Evolutionary conservation across 331 rosid genomes (phyloP).

Genomic region (Quercus phellos): DNA sequence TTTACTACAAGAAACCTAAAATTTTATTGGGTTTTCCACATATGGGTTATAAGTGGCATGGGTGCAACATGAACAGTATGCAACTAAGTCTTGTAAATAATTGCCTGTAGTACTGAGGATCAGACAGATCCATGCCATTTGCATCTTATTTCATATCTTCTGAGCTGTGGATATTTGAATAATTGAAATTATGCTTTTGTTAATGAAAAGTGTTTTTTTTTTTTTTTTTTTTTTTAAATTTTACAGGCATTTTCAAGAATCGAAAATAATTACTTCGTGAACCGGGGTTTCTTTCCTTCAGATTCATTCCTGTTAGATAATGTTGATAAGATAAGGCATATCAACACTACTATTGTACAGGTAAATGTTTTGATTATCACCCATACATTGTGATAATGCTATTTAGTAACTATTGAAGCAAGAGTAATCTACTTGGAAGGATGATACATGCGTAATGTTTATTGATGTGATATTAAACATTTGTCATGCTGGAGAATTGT

Average conservation of each 20-base stretch:
- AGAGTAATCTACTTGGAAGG: neutral
- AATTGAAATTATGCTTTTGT: neutral
- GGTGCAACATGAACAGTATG: neutral
- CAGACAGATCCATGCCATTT: neutral
- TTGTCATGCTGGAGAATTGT: too few relatives aligned
- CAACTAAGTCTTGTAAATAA: neutral
- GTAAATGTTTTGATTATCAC: conserved; percentile 25
- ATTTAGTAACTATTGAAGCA: neutral
- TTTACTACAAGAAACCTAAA: too few relatives aligned
- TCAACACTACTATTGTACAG: conserved; percentile 80
- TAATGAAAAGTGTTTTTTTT: neutral
- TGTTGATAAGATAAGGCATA: conserved; percentile 79
- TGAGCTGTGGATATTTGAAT: neutral
- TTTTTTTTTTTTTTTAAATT: conserved; percentile 7
- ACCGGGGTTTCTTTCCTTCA: conserved; percentile 78
- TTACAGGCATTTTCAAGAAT: conserved; percentile 90
- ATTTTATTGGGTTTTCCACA: neutral
- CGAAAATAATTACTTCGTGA: conserved; percentile 84
- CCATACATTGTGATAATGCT: neutral
- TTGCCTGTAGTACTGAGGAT: too few relatives aligned
- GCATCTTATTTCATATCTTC: neutral
- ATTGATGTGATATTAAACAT: too few relatives aligned
- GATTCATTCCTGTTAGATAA: conserved; percentile 80
- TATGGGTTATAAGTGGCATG: neutral
- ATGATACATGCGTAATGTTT: neutral